phyloP scores from a whole-genome alignment of 352 stramenopile genomes.

The Pythium oligandrum region DNA sequence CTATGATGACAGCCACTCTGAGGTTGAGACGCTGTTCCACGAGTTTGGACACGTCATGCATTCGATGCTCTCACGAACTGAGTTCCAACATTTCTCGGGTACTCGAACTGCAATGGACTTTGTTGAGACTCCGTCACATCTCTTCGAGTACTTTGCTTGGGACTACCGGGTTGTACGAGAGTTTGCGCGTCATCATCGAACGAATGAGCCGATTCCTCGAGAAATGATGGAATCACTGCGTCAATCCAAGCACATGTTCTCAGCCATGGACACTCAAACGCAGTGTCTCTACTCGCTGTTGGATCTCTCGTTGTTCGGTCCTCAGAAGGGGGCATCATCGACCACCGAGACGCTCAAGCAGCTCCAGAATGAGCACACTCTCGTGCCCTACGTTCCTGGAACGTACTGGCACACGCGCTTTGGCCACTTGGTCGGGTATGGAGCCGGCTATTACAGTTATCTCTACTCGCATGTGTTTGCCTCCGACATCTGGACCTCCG shows the following conservation, averaged over 20 bases:
- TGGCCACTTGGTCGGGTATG: conserved; percentile 88
- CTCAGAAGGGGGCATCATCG: conserved; percentile 30
- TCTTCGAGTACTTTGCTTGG: conserved; percentile 97
- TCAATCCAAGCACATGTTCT: conserved; percentile 85
- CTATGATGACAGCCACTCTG: conserved; percentile 77
- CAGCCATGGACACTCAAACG: conserved; percentile 85
- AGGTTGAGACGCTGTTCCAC: conserved; percentile 98
- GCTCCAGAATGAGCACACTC: conserved; percentile 67
- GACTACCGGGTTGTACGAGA: conserved; percentile 82
- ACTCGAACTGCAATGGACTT: conserved; percentile 94
- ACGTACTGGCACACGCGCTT: conserved; percentile 87
- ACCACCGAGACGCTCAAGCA: conserved; percentile 51
- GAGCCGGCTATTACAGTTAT: conserved; percentile 90
- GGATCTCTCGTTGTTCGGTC: conserved; percentile 66
- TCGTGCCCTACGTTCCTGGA: conserved; percentile 72
- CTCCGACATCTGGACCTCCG: conserved; percentile 79
- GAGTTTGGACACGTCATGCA: conserved; percentile 98
- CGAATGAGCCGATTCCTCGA: conserved; percentile 66
- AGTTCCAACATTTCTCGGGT: conserved; percentile 97
- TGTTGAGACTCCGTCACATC: conserved; percentile 94
- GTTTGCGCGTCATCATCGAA: conserved; percentile 84
- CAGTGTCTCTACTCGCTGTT: conserved; percentile 83
- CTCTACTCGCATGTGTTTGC: conserved; percentile 89
- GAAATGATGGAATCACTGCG: conserved; percentile 73
- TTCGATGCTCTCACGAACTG: conserved; percentile 92